A percentile compares a stretch with the other conserved stretches of the same genome.
These are phyloP conservation scores for Neostapfia colusana DNA, from an alignment of 176 grass and related monocot genomes.

Conservation along the genomic window DNA sequence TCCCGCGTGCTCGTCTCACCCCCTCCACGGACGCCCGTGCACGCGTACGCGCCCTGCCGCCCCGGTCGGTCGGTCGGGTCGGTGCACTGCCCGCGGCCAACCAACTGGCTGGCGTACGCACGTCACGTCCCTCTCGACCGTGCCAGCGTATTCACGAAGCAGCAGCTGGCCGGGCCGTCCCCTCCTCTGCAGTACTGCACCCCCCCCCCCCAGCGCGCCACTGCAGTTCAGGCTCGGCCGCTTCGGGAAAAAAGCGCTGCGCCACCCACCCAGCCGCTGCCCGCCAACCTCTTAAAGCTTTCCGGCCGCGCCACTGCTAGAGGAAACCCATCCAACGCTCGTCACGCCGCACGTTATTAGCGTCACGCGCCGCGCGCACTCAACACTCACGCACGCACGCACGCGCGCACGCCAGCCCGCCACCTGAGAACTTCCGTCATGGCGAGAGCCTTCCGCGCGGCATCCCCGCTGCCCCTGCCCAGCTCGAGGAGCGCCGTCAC, in stretches of 20 bases:
- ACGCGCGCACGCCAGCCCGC: too few species aligned
- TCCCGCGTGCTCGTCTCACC: not conserved
- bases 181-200: too few species aligned
- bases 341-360: slow-evolving; percentile 25
- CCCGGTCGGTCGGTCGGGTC: slow-evolving; percentile 6
- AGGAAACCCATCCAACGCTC: slow-evolving; percentile 28
- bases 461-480: slow-evolving; percentile 49
- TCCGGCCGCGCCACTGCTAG: not conserved
- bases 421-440: slow-evolving; percentile 11
- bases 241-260: slow-evolving; percentile 45
- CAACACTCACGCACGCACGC: not conserved
- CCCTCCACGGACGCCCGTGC: not conserved
- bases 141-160: not conserved
- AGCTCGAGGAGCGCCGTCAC: slow-evolving; percentile 17
- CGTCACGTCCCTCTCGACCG: not conserved
- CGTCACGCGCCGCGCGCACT: slow-evolving; percentile 26
- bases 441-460: slow-evolving; percentile 56
- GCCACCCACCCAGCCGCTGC: slow-evolving; percentile 3
- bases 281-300: slow-evolving; percentile 24
- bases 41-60: not conserved
- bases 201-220: too few species aligned
- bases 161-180: not conserved
- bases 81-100: too few species aligned
- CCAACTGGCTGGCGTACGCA: not conserved
- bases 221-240: not conserved